Evolutionary conservation across 2,329 filamentous ascomycete species (phyloP), one percentile per base, ranked within the genome.

Genomic region (Microsporum canis): DNA sequence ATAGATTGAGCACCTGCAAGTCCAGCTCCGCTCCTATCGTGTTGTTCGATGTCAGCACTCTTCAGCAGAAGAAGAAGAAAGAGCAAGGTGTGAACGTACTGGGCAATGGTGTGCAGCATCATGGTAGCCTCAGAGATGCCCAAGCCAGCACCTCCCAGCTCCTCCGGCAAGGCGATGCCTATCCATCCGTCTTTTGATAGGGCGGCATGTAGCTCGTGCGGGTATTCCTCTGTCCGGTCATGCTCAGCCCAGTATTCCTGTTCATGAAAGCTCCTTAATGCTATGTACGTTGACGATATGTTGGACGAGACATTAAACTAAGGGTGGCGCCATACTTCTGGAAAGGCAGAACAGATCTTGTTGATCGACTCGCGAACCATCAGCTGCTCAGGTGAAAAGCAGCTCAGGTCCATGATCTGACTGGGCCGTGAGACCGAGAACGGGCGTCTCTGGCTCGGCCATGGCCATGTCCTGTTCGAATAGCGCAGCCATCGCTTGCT

Each of bases 41-140:
- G 31, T 29, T 4, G 5, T 29, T 29, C 10, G 14, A 29, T 7
- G 27, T 12, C 5, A 29, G 23, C 12, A 27, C 64, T 64, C 27
- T 31, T 12, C 33, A 14, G n/a, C 1, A 3, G 23, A 31, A 29
- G 5, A 10, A 8, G 23, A 47, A 12, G 10, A 27, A 10, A 61
- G 5, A 41, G 23, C 5, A 36, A 3, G 29, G 12, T 58, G 29
- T n/a, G n/a, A 36, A 58, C 70, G 12, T 66, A 86, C 74, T 91
- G 87, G 0, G 86, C 78, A 61, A 91, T 88, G 1, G 88, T 88
- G 68, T 95, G 89, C 78, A 94, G 82, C 88, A 94, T 92, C 82
- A 92, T 88, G 0, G 86, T 89, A 0, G 89, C 89, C 70, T 94
- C 89, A 0, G 87, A 86, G 39, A 95, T 90, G 68, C 74, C 88